Percentiles rank a stretch among this genome's conserved stretches.
phyloP scores from a whole-genome alignment of 306 rosid species.

The Senna tora region DNA sequence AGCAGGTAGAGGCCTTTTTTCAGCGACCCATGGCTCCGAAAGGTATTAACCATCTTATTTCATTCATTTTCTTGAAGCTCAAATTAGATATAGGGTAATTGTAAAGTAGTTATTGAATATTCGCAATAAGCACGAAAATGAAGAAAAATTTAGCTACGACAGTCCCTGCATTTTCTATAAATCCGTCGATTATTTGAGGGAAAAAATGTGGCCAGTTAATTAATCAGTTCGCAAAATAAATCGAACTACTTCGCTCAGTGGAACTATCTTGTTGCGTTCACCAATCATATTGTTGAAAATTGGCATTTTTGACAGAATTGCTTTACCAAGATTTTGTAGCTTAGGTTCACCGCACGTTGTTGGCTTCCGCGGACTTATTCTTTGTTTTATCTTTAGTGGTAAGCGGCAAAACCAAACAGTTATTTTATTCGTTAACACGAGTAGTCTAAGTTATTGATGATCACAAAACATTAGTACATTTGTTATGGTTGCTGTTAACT shows the following conservation, averaged over 20 bases:
- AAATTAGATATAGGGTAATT: neutral
- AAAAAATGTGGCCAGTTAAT: too few species aligned
- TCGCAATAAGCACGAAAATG: neutral
- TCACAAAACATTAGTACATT: neutral
- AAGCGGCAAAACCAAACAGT: neutral
- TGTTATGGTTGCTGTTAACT: neutral
- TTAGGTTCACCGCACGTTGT: neutral
- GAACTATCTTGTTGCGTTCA: neutral
- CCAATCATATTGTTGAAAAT: neutral
- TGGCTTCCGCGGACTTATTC: neutral
- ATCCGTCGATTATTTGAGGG: too few species aligned
- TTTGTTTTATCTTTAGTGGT: neutral
- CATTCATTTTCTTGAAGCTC: too few species aligned
- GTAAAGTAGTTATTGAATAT: neutral
- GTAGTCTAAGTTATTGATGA: neutral
- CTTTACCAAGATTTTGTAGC: neutral
- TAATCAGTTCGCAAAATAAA: too few species aligned
- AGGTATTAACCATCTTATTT: conserved; percentile 45
- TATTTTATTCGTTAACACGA: neutral
- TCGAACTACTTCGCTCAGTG: too few species aligned
- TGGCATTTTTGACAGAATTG: neutral
- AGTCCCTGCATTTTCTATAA: neutral
- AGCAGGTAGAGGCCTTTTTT: conserved; percentile 27
- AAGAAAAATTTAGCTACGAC: neutral
- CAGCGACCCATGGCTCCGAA: conserved; percentile 67